phyloP scores from a whole-genome alignment of 2,329 filamentous ascomycete species.

The Apiospora arundinis region DNA sequence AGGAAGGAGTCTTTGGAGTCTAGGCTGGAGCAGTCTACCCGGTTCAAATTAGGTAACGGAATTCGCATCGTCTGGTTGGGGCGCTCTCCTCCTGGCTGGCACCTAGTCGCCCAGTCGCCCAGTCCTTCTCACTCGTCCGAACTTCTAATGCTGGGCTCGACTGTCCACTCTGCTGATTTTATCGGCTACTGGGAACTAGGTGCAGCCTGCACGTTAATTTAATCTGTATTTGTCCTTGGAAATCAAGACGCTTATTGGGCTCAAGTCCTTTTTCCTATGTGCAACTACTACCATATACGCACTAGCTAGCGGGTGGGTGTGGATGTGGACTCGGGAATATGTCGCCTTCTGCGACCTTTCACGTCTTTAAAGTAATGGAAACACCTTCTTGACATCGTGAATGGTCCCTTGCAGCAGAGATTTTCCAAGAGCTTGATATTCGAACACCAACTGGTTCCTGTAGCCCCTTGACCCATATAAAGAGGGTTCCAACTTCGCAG shows the following conservation, averaged over 20 bases:
- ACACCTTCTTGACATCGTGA: conserved; percentile 14
- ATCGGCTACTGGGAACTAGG: neutral
- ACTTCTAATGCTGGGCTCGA: neutral
- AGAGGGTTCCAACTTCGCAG: neutral
- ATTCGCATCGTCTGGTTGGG: conserved; percentile 25
- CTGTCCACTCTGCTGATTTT: conserved; percentile 4
- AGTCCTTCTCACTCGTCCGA: neutral
- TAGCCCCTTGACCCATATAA: conserved; percentile 11
- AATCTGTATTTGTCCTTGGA: neutral
- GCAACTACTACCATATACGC: neutral
- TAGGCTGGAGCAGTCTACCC: neutral
- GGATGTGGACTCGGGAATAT: conserved; percentile 5
- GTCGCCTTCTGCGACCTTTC: neutral
- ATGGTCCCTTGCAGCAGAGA: conserved; percentile 18
- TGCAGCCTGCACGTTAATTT: neutral
- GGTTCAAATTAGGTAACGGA: conserved; percentile 38
- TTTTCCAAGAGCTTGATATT: neutral
- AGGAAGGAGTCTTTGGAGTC: neutral
- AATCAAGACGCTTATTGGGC: conserved; percentile 2
- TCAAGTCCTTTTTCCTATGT: neutral
- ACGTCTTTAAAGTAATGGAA: conserved; percentile 7
- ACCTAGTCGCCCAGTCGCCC: neutral
- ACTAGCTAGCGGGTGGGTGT: conserved; percentile 8
- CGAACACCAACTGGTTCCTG: neutral
- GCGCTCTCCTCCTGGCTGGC: neutral